Percentiles rank a stretch among this genome's conserved stretches.
phyloP scores from a whole-genome alignment of 2,329 filamentous ascomycete species.

The Fusarium incarnatum region DNA sequence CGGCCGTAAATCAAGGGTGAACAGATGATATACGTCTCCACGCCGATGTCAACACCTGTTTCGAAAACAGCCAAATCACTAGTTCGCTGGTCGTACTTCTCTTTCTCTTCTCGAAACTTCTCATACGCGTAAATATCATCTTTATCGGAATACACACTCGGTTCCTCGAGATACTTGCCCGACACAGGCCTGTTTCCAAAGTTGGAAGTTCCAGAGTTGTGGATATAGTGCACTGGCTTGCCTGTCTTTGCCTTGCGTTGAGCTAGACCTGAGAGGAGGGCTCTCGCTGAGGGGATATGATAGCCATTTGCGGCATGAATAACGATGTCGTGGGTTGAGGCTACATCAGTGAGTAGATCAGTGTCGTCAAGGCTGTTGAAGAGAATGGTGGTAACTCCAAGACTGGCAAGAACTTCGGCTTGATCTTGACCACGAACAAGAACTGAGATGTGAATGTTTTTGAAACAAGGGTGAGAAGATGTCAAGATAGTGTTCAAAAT shows the following conservation, averaged over 20 bases:
- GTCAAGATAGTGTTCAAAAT: neutral
- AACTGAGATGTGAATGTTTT: neutral
- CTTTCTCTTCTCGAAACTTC: neutral
- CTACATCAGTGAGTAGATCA: neutral
- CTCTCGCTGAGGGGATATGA: neutral
- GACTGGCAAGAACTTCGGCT: neutral
- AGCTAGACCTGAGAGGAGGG: neutral
- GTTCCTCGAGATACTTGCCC: neutral
- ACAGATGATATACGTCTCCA: conserved; percentile 12
- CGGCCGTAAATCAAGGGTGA: conserved; percentile 12
- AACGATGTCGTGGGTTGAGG: conserved; percentile 1
- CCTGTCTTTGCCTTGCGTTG: neutral
- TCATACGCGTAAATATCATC: conserved; percentile 15
- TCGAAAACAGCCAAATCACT: conserved; percentile 9
- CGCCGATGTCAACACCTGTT: neutral
- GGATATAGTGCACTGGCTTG: neutral
- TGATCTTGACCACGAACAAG: neutral
- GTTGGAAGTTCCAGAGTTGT: conserved; percentile 19
- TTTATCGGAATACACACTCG: neutral
- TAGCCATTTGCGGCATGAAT: conserved; percentile 14
- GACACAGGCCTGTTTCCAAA: conserved; percentile 7
- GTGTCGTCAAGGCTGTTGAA: neutral
- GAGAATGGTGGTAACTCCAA: neutral
- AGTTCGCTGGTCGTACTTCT: conserved; percentile 10
- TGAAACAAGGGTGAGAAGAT: neutral